Evolutionary conservation across 2,329 filamentous ascomycete species (phyloP).

Genomic region (Cladophialophora psammophila): DNA sequence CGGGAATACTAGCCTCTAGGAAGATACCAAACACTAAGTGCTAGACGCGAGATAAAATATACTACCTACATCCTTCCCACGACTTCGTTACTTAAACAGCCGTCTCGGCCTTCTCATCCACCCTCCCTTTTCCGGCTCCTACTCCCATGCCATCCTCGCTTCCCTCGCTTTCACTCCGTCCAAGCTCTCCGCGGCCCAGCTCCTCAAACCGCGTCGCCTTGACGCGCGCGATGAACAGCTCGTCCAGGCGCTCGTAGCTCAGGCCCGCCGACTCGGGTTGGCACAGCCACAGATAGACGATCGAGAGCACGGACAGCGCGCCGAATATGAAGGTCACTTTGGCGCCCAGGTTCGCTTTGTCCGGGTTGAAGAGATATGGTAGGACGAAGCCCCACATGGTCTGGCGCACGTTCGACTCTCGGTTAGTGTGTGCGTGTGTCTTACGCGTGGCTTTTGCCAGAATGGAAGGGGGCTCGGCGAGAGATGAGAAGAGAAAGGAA

Average conservation of each 20-base stretch:
- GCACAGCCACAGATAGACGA: conserved; percentile 44
- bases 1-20: too few species aligned
- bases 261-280: conserved; percentile 49
- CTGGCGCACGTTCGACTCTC: not conserved
- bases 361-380: conserved; percentile 47
- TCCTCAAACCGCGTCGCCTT: conserved; percentile 40
- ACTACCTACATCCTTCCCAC: too few species aligned
- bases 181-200: not conserved
- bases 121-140: not conserved
- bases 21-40: too few species aligned
- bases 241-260: conserved; percentile 45
- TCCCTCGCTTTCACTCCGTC: not conserved
- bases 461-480: not conserved
- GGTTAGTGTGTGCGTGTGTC: not conserved
- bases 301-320: conserved; percentile 41
- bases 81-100: too few species aligned
- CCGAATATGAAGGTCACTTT: conserved; percentile 54
- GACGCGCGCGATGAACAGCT: conserved; percentile 43
- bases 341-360: conserved; percentile 49
- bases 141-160: not conserved
- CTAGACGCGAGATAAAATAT: too few species aligned
- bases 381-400: conserved; percentile 50
- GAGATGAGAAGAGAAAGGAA: not conserved
- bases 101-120: not conserved
- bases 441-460: not conserved